Percentiles rank a stretch among this genome's conserved stretches.
Evolutionary conservation across 257 asterid genomes (phyloP).

Genomic region (Solanum arcanum): DNA sequence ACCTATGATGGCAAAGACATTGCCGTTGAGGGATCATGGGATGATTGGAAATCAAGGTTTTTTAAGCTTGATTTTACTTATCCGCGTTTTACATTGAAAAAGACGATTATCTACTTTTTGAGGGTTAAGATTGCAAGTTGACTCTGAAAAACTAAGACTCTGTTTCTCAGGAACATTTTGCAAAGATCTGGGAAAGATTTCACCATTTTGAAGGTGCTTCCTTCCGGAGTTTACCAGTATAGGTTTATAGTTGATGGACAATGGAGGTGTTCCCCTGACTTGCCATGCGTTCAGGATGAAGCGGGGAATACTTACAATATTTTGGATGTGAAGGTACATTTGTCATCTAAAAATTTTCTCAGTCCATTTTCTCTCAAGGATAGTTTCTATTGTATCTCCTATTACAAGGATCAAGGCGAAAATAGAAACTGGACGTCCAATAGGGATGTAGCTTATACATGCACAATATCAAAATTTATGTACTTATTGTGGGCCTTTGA

Average conservation of each 20-base stretch:
- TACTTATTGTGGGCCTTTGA: neutral
- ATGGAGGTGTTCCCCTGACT: conserved; percentile 75
- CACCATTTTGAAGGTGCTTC: conserved; percentile 91
- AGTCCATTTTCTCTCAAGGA: neutral
- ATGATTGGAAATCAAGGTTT: conserved; percentile 87
- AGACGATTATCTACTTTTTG: neutral
- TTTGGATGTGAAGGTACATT: conserved; percentile 76
- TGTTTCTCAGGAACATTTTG: conserved; percentile 57
- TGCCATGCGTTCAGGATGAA: conserved; percentile 73
- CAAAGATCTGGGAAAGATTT: conserved; percentile 96
- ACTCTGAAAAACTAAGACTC: neutral
- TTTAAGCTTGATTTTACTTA: neutral
- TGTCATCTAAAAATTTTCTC: neutral
- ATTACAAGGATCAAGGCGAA: neutral
- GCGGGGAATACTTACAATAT: conserved; percentile 74
- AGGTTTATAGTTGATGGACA: conserved; percentile 93
- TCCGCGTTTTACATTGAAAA: neutral
- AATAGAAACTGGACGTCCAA: neutral
- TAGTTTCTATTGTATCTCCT: neutral
- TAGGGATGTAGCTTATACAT: neutral
- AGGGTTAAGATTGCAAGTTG: conserved; percentile 4
- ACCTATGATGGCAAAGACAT: conserved; percentile 77
- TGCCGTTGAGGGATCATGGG: conserved; percentile 97
- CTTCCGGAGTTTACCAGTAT: conserved; percentile 87
- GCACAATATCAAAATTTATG: neutral